A percentile compares a stretch with the other conserved stretches of the same genome.
phyloP scores from a whole-genome alignment of 176 grass and related monocot genomes.

The Oryza meridionalis region DNA sequence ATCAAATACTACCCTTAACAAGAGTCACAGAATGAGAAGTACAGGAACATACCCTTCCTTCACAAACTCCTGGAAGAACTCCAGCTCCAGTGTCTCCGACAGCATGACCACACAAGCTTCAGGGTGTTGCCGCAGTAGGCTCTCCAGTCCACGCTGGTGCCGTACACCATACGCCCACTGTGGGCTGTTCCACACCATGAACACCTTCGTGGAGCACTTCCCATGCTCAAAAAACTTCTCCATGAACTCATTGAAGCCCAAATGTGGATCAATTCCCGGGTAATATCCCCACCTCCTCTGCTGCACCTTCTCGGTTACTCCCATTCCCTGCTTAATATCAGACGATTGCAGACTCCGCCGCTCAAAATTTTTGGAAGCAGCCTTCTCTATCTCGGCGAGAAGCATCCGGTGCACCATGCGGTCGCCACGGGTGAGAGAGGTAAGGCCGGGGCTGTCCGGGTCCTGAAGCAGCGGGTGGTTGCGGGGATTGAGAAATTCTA shows the following conservation, averaged over 20 bases:
- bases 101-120: constrained; percentile 73
- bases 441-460: constrained; percentile 74
- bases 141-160: constrained; percentile 81
- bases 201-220: constrained; percentile 71
- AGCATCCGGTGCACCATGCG: constrained; percentile 66
- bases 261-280: constrained; percentile 64
- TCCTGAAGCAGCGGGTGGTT: constrained; percentile 97
- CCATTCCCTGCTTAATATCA: constrained; percentile 40
- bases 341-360: constrained; percentile 45
- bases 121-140: constrained; percentile 78
- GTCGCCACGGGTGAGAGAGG: constrained; percentile 71
- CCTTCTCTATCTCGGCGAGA: constrained; percentile 62
- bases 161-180: constrained; percentile 73
- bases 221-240: constrained; percentile 60
- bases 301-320: constrained; percentile 24
- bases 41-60: constrained; percentile 73
- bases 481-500: constrained; percentile 82
- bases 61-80: constrained; percentile 73
- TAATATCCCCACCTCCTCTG: constrained; percentile 79
- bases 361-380: constrained; percentile 43
- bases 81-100: constrained; percentile 81
- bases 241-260: constrained; percentile 82
- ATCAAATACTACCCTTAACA: constrained; percentile 17
- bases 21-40: not conserved
- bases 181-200: constrained; percentile 98